These are phyloP conservation scores for Chenopodium suecicum DNA, from an alignment of 148 eudicot genomes.

Conservation along the genomic window DNA sequence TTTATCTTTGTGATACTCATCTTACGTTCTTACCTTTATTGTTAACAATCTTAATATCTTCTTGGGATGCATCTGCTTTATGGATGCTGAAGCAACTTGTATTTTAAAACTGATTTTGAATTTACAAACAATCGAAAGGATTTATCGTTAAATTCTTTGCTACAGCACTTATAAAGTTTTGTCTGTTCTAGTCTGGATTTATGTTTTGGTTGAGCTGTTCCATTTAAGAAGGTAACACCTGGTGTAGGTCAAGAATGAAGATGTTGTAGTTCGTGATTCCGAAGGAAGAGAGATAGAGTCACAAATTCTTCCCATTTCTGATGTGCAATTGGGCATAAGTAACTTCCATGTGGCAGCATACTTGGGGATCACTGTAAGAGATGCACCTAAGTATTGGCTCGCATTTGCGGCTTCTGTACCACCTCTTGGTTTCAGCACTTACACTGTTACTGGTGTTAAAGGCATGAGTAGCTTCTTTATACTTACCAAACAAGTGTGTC, in stretches of 20 bases:
- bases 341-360: slow-evolving; percentile 53
- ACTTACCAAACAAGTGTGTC: background rate
- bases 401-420: slow-evolving; percentile 68
- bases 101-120: background rate
- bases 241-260: slow-evolving; percentile 54
- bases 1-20: background rate
- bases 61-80: background rate
- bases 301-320: slow-evolving; percentile 69
- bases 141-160: background rate
- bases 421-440: slow-evolving; percentile 81
- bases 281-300: slow-evolving; percentile 66
- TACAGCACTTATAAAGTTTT: background rate
- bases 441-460: slow-evolving; percentile 45
- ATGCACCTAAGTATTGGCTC: slow-evolving; percentile 57
- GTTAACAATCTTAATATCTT: background rate
- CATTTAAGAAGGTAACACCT: slow-evolving; percentile 16
- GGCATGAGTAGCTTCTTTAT: slow-evolving; percentile 35
- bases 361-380: slow-evolving; percentile 45
- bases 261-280: slow-evolving; percentile 48
- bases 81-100: background rate
- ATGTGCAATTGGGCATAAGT: slow-evolving; percentile 48
- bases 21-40: background rate
- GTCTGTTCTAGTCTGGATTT: background rate
- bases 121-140: background rate
- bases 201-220: background rate